Conservation (phyloP, 1,139 yeast genomes). For the Diutina scorzettiae region DNA sequence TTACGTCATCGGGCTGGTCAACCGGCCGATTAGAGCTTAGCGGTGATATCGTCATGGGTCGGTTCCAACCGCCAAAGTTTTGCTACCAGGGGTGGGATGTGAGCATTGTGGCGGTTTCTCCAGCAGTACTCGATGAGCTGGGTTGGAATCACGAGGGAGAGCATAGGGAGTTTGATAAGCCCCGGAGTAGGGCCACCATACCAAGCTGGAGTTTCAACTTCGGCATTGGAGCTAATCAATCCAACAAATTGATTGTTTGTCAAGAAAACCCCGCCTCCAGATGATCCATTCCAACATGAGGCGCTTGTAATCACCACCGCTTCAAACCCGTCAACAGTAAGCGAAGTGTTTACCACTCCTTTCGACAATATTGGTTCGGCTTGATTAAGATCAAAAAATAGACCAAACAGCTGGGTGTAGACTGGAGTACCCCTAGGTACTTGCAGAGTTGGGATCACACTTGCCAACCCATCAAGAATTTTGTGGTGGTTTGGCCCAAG, state of each 20-base stretch:
- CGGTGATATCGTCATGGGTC: background rate
- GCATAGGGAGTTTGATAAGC: background rate
- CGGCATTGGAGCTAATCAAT: background rate
- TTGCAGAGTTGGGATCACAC: too few species aligned
- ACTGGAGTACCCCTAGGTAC: background rate
- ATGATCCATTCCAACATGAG: conserved; percentile 2
- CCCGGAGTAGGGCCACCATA: background rate
- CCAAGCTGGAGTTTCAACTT: conserved; percentile 4
- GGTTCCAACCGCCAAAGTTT: background rate
- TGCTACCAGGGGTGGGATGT: background rate
- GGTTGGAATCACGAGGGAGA: background rate
- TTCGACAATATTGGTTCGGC: background rate
- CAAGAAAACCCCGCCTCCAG: background rate
- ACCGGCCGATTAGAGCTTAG: too few species aligned
- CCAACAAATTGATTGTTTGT: background rate
- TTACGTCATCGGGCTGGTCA: too few species aligned
- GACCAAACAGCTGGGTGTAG: background rate
- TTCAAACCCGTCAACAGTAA: background rate
- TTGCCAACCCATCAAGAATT: background rate
- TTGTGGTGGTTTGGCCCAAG: background rate
- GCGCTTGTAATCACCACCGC: conserved; percentile 1
- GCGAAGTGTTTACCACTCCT: background rate
- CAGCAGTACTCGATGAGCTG: background rate
- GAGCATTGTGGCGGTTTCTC: background rate
- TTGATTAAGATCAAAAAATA: background rate